Percentiles rank a stretch among this genome's conserved stretches.
Conservation (phyloP, 345 rosid genomes). For the Moricandia arvensis region DNA sequence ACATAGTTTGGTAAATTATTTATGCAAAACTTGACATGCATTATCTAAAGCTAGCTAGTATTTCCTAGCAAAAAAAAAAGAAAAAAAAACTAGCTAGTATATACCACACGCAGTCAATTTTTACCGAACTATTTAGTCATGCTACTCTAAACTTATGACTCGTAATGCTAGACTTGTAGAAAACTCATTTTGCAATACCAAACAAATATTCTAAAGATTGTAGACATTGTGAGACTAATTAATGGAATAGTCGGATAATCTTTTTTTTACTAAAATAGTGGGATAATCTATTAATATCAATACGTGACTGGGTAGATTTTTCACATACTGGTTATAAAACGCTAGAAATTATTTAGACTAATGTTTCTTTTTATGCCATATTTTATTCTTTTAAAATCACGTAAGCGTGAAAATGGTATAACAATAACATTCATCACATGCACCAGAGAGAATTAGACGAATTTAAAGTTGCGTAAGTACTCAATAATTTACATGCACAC, state of each 20-base stretch:
- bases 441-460: not conserved
- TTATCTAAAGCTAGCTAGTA: not conserved
- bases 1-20: not conserved
- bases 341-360: not conserved
- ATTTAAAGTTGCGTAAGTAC: constrained; percentile 13
- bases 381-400: not conserved
- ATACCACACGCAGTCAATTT: not conserved
- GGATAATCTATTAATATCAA: too few relatives aligned
- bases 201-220: not conserved
- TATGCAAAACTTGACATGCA: not conserved
- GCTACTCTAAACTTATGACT: not conserved
- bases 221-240: not conserved
- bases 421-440: not conserved
- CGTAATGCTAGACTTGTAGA: not conserved
- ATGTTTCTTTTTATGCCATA: not conserved
- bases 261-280: not conserved
- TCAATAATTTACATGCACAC: constrained; percentile 5
- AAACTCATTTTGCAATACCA: not conserved
- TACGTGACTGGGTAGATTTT: not conserved
- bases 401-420: not conserved
- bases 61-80: too few relatives aligned
- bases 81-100: not conserved
- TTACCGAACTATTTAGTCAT: not conserved
- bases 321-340: not conserved
- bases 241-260: not conserved